Conservation (phyloP, 352 stramenopile genomes). For the Nannochloropsis limnetica region DNA sequence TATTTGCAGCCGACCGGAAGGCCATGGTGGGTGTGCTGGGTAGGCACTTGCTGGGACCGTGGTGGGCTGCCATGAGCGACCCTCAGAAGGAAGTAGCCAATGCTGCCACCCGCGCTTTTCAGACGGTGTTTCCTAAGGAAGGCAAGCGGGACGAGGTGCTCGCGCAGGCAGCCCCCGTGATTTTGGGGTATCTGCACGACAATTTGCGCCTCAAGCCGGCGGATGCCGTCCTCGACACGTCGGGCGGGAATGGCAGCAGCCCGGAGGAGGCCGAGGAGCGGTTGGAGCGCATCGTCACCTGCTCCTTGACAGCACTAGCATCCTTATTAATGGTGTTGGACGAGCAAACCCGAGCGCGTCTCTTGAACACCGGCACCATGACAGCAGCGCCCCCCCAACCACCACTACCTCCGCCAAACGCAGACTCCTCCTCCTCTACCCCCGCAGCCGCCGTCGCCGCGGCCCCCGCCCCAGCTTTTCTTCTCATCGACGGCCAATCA, state of each 20-base stretch:
- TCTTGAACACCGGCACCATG: background rate
- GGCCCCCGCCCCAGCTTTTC: background rate
- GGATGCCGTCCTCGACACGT: background rate
- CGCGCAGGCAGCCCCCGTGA: background rate
- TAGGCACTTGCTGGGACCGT: constrained; percentile 24
- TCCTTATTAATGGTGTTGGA: background rate
- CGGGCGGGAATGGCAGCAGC: background rate
- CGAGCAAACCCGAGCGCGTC: background rate
- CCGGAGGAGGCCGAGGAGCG: background rate
- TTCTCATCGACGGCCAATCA: background rate
- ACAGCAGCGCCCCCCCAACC: background rate
- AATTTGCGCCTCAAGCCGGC: background rate
- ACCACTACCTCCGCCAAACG: background rate
- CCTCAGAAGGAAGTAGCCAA: constrained; percentile 16
- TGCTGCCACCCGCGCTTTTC: background rate
- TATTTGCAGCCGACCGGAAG: background rate
- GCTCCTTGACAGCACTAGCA: background rate
- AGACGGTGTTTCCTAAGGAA: background rate
- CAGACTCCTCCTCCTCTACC: background rate
- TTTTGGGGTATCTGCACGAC: background rate
- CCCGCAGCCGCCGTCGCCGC: background rate
- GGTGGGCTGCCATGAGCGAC: constrained; percentile 30
- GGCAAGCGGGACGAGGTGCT: background rate
- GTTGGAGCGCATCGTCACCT: constrained; percentile 20
- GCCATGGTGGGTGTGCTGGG: background rate